Evolutionary conservation across 2,329 filamentous ascomycete species (phyloP).

Genomic region (Calonectria naviculata): DNA sequence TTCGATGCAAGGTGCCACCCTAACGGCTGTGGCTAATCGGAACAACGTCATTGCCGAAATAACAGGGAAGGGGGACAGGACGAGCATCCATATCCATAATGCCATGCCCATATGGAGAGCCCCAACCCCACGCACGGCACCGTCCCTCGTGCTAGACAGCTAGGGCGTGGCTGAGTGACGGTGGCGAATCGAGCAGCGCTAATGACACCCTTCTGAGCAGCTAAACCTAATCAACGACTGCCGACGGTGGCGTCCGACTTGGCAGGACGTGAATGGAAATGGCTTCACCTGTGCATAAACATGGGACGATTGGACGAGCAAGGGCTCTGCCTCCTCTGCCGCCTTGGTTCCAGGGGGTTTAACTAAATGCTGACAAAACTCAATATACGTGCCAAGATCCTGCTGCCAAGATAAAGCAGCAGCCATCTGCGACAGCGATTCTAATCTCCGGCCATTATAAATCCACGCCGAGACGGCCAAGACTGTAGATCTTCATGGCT

Average conservation of each 20-base stretch:
- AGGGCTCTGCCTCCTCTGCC: background rate
- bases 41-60: constrained; percentile 8
- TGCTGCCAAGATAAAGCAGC: background rate
- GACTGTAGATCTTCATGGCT: background rate
- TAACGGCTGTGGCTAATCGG: background rate
- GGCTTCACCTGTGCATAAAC: background rate
- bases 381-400: background rate
- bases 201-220: background rate
- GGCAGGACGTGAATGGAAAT: background rate
- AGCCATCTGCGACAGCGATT: background rate
- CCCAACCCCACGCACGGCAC: background rate
- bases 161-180: background rate
- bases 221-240: background rate
- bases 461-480: background rate
- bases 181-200: background rate
- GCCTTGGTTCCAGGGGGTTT: background rate
- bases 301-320: background rate
- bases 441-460: background rate
- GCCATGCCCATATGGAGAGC: background rate
- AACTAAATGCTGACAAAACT: background rate
- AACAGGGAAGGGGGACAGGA: background rate
- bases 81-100: background rate
- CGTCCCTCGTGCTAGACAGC: background rate
- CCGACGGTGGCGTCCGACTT: background rate
- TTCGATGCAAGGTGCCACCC: background rate